A percentile compares a stretch with the other conserved stretches of the same genome.
Conservation (phyloP, 179 eudicot species). For the Nepenthes alata region DNA sequence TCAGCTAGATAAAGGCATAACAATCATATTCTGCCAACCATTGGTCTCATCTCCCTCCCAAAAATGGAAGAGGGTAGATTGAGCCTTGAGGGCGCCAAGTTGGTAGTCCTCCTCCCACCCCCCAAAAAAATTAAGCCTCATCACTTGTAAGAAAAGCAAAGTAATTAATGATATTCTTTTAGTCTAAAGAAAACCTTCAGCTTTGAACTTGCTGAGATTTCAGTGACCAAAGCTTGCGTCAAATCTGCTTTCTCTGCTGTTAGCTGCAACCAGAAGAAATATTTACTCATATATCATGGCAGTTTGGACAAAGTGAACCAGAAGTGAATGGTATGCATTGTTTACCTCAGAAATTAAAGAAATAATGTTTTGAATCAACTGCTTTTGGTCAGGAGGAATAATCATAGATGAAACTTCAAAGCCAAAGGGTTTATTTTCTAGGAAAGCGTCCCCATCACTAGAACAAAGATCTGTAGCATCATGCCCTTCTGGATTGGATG, state of each 20-base stretch:
- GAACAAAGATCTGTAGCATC: conserved; percentile 14
- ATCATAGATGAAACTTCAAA: conserved; percentile 33
- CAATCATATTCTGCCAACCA: too few relatives aligned
- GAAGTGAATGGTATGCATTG: conserved; percentile 1
- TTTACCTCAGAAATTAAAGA: conserved; percentile 76
- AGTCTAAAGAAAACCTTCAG: conserved; percentile 42
- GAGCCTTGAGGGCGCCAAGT: too few relatives aligned
- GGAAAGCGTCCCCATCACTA: conserved; percentile 24
- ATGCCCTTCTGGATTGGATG: conserved; percentile 24
- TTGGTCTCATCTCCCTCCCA: too few relatives aligned
- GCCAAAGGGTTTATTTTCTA: conserved; percentile 25
- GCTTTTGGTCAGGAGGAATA: conserved; percentile 76
- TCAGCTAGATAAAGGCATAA: too few relatives aligned
- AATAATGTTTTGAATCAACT: conserved; percentile 62
- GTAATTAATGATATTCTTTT: too few relatives aligned
- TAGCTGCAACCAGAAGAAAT: conserved; percentile 41
- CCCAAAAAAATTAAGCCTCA: too few relatives aligned
- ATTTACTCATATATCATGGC: neutral
- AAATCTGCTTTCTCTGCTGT: conserved; percentile 72
- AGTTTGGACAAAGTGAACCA: neutral
- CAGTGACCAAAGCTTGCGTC: conserved; percentile 48
- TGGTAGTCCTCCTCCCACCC: too few relatives aligned
- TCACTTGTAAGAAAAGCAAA: too few relatives aligned
- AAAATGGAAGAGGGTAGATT: too few relatives aligned
- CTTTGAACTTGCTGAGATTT: conserved; percentile 49